These are phyloP conservation scores for Plectosphaerella cucumerina DNA, from an alignment of 2,329 filamentous ascomycete genomes.

Conservation along the genomic window DNA sequence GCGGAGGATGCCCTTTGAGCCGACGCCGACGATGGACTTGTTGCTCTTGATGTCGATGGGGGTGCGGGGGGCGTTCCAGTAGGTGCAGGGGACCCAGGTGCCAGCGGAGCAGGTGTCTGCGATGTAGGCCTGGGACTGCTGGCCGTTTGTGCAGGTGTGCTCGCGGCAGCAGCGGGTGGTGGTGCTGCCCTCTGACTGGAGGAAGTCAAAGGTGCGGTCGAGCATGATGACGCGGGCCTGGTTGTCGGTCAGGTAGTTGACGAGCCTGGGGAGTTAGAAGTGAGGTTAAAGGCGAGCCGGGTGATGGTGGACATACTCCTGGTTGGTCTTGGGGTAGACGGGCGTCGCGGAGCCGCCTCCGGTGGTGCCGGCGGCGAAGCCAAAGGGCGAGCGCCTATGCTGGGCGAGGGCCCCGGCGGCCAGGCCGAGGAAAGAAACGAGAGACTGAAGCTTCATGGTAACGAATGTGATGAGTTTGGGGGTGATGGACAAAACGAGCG, in stretches of 20 bases:
- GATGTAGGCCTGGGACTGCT: constrained; percentile 16
- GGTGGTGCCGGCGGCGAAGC: constrained; percentile 37
- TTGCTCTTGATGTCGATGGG: constrained; percentile 20
- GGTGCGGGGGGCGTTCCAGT: constrained; percentile 22
- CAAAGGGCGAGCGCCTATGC: constrained; percentile 21
- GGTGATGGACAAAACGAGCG: no score
- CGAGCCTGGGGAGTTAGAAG: constrained; percentile 19
- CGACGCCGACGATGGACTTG: constrained; percentile 21
- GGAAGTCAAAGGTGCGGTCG: constrained; percentile 23
- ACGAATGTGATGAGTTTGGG: no score
- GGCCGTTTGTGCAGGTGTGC: not conserved
- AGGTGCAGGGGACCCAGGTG: constrained; percentile 15
- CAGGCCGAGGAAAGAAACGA: constrained; percentile 12
- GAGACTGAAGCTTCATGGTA: constrained; percentile 5
- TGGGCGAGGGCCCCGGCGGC: constrained; percentile 19
- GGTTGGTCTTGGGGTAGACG: constrained; percentile 34
- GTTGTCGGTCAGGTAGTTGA: constrained; percentile 21
- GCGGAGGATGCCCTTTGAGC: constrained; percentile 19
- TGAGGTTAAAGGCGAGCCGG: no score
- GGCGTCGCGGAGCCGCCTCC: constrained; percentile 45
- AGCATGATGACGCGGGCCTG: constrained; percentile 30
- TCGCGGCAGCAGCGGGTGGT: constrained; percentile 17
- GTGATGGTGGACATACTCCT: constrained; percentile 23
- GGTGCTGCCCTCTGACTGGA: constrained; percentile 17
- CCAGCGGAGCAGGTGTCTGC: constrained; percentile 16